Evolutionary conservation across 2,329 filamentous ascomycete genomes (phyloP), one percentile per base, ranked within the genome.

Genomic region (Diaporthe eres): DNA sequence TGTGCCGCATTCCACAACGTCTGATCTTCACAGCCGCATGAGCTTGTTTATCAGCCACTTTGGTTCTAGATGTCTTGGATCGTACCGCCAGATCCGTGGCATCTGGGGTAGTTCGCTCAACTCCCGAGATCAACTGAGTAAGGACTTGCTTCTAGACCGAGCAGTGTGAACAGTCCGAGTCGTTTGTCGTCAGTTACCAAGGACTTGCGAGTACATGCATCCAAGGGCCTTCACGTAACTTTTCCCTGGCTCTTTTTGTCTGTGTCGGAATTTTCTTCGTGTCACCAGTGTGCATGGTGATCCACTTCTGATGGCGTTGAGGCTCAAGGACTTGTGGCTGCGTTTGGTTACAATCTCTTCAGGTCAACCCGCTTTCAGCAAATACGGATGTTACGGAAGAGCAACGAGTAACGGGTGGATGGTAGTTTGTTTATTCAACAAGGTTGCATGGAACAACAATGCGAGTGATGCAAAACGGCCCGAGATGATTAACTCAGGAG

Each of bases 11-110:
- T 39, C 22, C 34, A 39, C 47, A 53, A 39, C 65, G 65, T 68
- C n/a, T 49, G 39, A 68, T 53, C 28, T 51, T 25, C 63, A 28
- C 28, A 51, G 47, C 31, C 65, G 65, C 65, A 53, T 39, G 65
- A 53, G 65, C 65, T 68, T 68, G 47, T 68, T 65, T 68, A 28
- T 51, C 49, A 49, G 61, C 42, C 63, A 25, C 44, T 39, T 28
- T 51, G 5, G 31, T 19, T 53, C 47, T 68, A 68, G 47, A 53
- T 6, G 31, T 19, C 65, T 53, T 39, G 65, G 31, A 31, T 68
- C 31, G 5, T 39, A 39, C 31, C 31, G 63, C 19, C 63, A 68
- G 31, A 49, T n/a, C 13, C 4, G 34, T 39, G 47, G 5, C 31
- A 68, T n/a, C 12, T 19, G 28, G 42, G 28, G 44, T n/a, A 67